Evolutionary conservation across 2,329 filamentous ascomycete species (phyloP).

Genomic region (Fusarium sp.): DNA sequence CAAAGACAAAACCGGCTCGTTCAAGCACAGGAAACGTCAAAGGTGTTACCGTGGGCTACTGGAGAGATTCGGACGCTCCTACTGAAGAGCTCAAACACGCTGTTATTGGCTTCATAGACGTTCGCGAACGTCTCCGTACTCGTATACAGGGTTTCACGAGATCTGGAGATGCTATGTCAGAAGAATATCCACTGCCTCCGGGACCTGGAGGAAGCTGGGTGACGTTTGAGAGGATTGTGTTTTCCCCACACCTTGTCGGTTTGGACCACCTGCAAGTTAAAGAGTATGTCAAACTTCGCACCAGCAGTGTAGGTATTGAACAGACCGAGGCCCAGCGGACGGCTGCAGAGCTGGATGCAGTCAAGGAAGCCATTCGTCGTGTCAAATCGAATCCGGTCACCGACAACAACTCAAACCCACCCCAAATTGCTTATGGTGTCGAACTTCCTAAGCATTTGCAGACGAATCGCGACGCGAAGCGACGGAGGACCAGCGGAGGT

Average conservation of each 20-base stretch:
- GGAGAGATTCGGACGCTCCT: constrained; percentile 68
- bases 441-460: constrained; percentile 60
- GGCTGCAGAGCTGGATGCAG: constrained; percentile 57
- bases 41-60: constrained; percentile 66
- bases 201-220: constrained; percentile 73
- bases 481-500: constrained; percentile 58
- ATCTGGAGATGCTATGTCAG: constrained; percentile 59
- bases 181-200: constrained; percentile 62
- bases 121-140: constrained; percentile 69
- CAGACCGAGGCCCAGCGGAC: constrained; percentile 55
- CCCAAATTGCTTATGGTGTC: constrained; percentile 63
- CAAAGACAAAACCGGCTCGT: constrained; percentile 48
- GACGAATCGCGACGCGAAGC: constrained; percentile 58
- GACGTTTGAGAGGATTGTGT: constrained; percentile 70
- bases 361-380: constrained; percentile 60
- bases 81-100: constrained; percentile 64
- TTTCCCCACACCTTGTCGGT: constrained; percentile 66
- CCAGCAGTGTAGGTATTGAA: constrained; percentile 54
- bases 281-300: constrained; percentile 69
- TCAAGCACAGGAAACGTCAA: constrained; percentile 54
- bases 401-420: constrained; percentile 57
- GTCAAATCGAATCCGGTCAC: constrained; percentile 57
- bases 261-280: constrained; percentile 69
- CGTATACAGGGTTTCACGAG: constrained; percentile 65
- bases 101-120: constrained; percentile 72